These are phyloP conservation scores for Microthyrium microscopicum DNA, from an alignment of 2,329 filamentous ascomycete species.

Conservation along the genomic window DNA sequence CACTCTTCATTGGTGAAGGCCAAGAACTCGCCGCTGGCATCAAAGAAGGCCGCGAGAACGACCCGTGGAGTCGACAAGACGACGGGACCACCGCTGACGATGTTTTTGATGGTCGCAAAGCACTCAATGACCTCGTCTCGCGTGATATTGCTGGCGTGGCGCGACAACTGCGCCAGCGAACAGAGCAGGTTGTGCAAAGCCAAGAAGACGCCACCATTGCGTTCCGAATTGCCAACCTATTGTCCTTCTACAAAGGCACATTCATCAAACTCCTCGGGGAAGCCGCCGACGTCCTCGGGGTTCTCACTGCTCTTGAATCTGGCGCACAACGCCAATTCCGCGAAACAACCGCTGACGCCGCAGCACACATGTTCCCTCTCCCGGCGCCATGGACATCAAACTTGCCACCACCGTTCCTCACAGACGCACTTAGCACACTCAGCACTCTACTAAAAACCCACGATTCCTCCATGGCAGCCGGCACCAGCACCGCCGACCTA, in stretches of 20 bases:
- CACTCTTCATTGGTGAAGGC: conserved; percentile 78
- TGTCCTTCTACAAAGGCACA: conserved; percentile 76
- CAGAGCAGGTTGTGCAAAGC: conserved; percentile 81
- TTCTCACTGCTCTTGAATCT: conserved; percentile 51
- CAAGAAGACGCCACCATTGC: conserved; percentile 79
- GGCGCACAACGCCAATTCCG: conserved; percentile 73
- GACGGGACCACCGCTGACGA: conserved; percentile 13
- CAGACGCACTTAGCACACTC: conserved; percentile 64
- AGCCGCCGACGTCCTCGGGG: conserved; percentile 50
- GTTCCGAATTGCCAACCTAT: conserved; percentile 78
- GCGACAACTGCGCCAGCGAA: conserved; percentile 69
- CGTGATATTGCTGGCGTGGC: conserved; percentile 68
- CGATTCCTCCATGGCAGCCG: conserved; percentile 55
- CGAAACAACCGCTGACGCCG: conserved; percentile 61
- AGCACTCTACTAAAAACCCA: conserved; percentile 69
- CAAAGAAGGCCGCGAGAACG: conserved; percentile 61
- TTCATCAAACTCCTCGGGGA: conserved; percentile 63
- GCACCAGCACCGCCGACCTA: conserved; percentile 44
- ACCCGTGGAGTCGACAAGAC: conserved; percentile 58
- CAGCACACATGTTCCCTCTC: conserved; percentile 55
- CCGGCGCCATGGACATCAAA: conserved; percentile 56
- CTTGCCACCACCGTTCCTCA: conserved; percentile 61
- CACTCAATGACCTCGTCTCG: conserved; percentile 73
- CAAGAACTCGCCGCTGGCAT: conserved; percentile 76
- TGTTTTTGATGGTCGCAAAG: conserved; percentile 63